These are phyloP conservation scores for Pseudozyma pruni DNA, from an alignment of 1,284 basidiomycete genomes.

Conservation along the genomic window DNA sequence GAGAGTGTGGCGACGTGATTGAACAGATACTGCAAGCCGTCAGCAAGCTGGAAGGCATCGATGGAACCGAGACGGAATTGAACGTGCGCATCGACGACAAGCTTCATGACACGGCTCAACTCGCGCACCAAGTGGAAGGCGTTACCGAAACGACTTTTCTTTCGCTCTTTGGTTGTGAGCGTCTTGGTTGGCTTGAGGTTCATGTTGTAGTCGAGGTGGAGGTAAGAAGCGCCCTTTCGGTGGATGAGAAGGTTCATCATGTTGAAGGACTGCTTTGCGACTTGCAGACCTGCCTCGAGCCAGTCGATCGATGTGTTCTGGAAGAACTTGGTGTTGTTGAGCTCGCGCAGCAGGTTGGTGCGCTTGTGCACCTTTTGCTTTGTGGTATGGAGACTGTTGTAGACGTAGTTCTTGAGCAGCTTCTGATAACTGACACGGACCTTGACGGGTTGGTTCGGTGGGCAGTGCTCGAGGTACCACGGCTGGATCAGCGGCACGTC, in stretches of 20 bases:
- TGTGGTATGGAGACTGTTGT: slow-evolving; percentile 89
- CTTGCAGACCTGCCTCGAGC: slow-evolving; percentile 99
- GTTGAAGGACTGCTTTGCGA: slow-evolving; percentile 98
- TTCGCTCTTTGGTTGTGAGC: slow-evolving; percentile 97
- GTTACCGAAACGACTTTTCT: slow-evolving; percentile 99
- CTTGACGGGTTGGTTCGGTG: slow-evolving; percentile 94
- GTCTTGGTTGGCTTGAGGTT: slow-evolving; percentile 98
- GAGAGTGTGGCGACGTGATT: slow-evolving; percentile 97
- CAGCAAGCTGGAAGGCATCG: slow-evolving; percentile 98
- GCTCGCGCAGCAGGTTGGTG: slow-evolving; percentile 93
- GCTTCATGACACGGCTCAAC: slow-evolving; percentile 94
- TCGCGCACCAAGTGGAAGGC: slow-evolving; percentile 97
- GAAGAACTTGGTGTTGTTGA: slow-evolving; percentile 99
- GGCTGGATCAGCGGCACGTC: slow-evolving; percentile 96
- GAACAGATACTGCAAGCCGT: slow-evolving; percentile 98
- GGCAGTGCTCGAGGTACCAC: slow-evolving; percentile 95
- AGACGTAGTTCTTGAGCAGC: slow-evolving; percentile 92
- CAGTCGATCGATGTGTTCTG: slow-evolving; percentile 97
- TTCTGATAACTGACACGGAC: slow-evolving; percentile 99
- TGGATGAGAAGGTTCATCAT: slow-evolving; percentile 99
- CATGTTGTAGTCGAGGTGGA: slow-evolving; percentile 93
- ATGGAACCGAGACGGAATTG: slow-evolving; percentile 98
- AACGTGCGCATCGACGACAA: slow-evolving; percentile 97
- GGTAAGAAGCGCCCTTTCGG: slow-evolving; percentile 96
- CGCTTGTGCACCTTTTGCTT: slow-evolving; percentile 96